A percentile compares a stretch with the other conserved stretches of the same genome.
These are phyloP conservation scores for Blastobotrys arbuscula DNA, from an alignment of 1,139 yeast genomes.

Conservation along the genomic window DNA sequence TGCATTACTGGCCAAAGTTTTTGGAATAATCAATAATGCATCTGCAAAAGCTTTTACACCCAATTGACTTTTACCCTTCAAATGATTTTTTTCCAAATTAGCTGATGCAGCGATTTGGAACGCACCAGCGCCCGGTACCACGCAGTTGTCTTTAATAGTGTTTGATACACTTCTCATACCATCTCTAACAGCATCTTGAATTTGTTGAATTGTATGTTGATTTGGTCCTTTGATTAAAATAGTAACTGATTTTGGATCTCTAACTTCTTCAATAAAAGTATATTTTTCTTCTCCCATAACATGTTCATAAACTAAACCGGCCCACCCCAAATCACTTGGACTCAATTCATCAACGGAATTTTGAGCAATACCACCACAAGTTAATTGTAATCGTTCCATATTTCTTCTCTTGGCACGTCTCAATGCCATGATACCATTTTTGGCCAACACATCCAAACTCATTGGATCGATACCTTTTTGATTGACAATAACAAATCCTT, in stretches of 20 bases:
- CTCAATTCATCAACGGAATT: conserved; percentile 91
- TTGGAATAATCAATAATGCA: conserved; percentile 84
- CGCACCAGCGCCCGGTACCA: conserved; percentile 97
- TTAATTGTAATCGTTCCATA: conserved; percentile 96
- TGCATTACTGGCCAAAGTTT: conserved; percentile 86
- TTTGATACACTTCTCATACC: conserved; percentile 94
- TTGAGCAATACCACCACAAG: conserved; percentile 97
- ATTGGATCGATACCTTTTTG: conserved; percentile 99
- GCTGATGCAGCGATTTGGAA: conserved; percentile 79
- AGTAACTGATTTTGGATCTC: conserved; percentile 87
- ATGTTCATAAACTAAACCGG: conserved; percentile 89
- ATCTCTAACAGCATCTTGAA: conserved; percentile 95
- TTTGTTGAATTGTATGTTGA: conserved; percentile 79
- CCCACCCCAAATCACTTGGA: conserved; percentile 81
- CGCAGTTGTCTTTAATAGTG: conserved; percentile 74
- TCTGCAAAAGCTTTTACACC: conserved; percentile 94
- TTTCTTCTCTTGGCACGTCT: conserved; percentile 98
- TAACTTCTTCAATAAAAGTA: conserved; percentile 90
- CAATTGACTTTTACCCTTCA: conserved; percentile 82
- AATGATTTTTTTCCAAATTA: conserved; percentile 46
- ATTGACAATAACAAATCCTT: conserved; percentile 90
- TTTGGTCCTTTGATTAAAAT: conserved; percentile 92
- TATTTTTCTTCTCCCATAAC: conserved; percentile 95
- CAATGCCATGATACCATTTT: conserved; percentile 86
- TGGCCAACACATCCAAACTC: conserved; percentile 91